Evolutionary conservation across 2,329 filamentous ascomycete species (phyloP), one percentile per base, ranked within the genome.

Genomic region (Pseudopithomyces maydicus): DNA sequence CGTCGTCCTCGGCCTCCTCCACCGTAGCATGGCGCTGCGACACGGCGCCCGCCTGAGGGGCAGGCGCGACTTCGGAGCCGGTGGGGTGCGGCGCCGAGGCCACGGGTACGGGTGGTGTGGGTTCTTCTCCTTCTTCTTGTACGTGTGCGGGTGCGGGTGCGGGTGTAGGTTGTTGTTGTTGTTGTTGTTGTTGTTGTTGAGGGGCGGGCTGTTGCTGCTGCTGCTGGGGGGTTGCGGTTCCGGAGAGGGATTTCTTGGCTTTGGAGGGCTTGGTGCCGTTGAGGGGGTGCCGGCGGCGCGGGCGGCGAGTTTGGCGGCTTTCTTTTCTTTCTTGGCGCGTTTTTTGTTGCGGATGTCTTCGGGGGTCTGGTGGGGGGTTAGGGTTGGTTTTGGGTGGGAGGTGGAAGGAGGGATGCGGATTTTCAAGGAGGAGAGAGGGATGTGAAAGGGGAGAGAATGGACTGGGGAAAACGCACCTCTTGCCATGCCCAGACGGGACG

Each of bases 401-500:
- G 8, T 5, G 8, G 8, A 29, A 29, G 26, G 26, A 5, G 26
- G 8, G 8, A 5, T 4, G 26, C 26, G 26, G 26, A n/a, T n/a
- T n/a, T n/a, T n/a, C n/a, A 29, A 29, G 8, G 8, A 5, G 26
- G 8, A 29, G 26, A 8, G 26, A 29, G 8, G 8, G 26, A 29
- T 29, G 26, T 5, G 4, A 8, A 29, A 29, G 26, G 8, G 26
- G 8, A 29, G 8, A 29, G 8, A 29, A 8, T 19, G 17, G 26
- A 56, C 67, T 29, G n/a, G n/a, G n/a, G n/a, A n/a, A n/a, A n/a
- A n/a, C n/a, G n/a, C 66, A 96, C 92, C 86, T 97, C 93, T 77
- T 99, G 95, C 95, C 95, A 99, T 58, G 92, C 95, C 94, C 95
- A 99, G 6, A 97, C 79, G 19, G 95, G 95, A 72, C 89, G 89